Conservation (phyloP, 2,329 filamentous ascomycete species). For the Apiospora kogelbergensis region DNA sequence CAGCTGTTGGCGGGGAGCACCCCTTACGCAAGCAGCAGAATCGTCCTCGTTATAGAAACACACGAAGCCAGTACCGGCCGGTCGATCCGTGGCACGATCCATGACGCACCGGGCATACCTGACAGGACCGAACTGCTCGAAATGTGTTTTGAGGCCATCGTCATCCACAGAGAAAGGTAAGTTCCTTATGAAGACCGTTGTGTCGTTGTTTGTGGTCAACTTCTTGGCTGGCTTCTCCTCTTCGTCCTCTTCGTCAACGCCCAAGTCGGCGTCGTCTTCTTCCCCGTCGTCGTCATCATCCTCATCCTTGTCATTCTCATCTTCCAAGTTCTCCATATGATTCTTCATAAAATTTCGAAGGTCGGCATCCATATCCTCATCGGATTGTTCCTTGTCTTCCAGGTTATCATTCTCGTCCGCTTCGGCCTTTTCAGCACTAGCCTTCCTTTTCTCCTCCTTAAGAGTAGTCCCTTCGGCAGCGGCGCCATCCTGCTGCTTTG, state of each 20-base stretch:
- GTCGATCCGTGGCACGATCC: constrained; percentile 80
- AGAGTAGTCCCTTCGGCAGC: constrained; percentile 14
- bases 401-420: constrained; percentile 29
- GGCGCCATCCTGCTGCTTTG: constrained; percentile 55
- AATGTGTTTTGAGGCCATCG: constrained; percentile 79
- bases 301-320: constrained; percentile 52
- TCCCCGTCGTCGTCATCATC: constrained; percentile 35
- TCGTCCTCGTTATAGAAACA: constrained; percentile 82
- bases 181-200: constrained; percentile 90
- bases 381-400: constrained; percentile 29
- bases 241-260: constrained; percentile 24
- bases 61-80: constrained; percentile 91
- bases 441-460: constrained; percentile 35
- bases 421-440: neutral
- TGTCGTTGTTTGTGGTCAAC: constrained; percentile 61
- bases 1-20: constrained; percentile 63
- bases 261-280: constrained; percentile 32
- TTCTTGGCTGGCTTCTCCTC: constrained; percentile 34
- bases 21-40: constrained; percentile 72
- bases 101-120: constrained; percentile 91
- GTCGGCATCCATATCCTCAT: constrained; percentile 42
- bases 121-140: constrained; percentile 82
- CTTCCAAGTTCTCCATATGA: constrained; percentile 56
- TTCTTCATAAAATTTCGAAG: constrained; percentile 59
- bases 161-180: constrained; percentile 87